Evolutionary conservation across 2,329 filamentous ascomycete species (phyloP), one percentile per base, ranked within the genome.

Genomic region (Exophiala oligosperma): DNA sequence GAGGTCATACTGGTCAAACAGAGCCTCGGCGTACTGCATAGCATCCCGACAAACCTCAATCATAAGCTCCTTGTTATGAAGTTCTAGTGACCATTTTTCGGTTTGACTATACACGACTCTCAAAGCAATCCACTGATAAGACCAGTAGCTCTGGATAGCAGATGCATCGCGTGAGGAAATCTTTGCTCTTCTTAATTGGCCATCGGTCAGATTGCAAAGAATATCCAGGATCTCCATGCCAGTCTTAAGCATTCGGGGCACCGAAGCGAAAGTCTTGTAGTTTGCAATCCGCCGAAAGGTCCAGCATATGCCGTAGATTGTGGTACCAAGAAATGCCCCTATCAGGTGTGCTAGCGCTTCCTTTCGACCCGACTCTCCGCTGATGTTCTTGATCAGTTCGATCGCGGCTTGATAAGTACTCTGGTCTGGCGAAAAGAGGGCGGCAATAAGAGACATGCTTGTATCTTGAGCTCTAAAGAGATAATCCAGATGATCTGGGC

Each of bases 31-130:
- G 69, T 96, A 90, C 67, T 97, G 91, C 84, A 99, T 99, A 12
- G 90, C 90, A 70, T 96, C 91, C 64, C 94, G 87, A 70, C 92
- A 97, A 68, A 97, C 97, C 57, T 96, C 87, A 67, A 92, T 88
- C 90, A 99, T 92, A 54, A 84, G 79, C 21, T 79, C 75, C 70
- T 91, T 94, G 51, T 93, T 87, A 58, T 90, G 85, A 3, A 77
- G 73, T 48, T 76, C 72, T 23, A 84, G 78, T 63, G 91, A 91
- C 94, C 94, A 99, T 9, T 78, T 77, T 70, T 96, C 92, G 2
- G 92, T 95, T 60, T 88, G 86, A 43, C 85, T 80, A 68, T 97
- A 97, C 14, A 93, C 90, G 56, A 88, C 87, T 43, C 87, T 88
- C 44, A 97, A 80, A 47, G 86, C 87, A 56, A 84, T 82, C 95